Evolutionary conservation across 2,329 filamentous ascomycete species (phyloP).

Genomic region (Scleromitrula shiraiana): DNA sequence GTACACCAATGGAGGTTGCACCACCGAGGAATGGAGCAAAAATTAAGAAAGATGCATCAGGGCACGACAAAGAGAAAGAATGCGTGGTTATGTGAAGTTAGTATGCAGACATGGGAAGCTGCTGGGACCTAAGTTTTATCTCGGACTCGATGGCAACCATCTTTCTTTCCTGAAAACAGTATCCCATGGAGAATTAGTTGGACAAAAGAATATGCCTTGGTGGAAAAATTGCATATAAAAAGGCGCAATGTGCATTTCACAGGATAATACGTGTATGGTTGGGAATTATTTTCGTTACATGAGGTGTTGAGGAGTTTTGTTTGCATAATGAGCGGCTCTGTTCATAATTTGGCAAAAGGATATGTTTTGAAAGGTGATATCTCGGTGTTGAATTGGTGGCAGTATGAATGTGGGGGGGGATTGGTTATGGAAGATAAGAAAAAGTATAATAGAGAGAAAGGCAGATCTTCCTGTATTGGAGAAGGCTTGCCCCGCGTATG

Average conservation of each 20-base stretch:
- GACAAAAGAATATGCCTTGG: neutral
- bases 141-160: too few relatives aligned
- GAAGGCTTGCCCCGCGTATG: too few relatives aligned
- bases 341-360: neutral
- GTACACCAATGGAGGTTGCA: constrained; percentile 27
- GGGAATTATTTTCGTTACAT: neutral
- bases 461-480: too few relatives aligned
- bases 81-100: constrained; percentile 23
- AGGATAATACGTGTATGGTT: neutral
- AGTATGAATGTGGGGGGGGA: too few relatives aligned
- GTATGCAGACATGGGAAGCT: neutral
- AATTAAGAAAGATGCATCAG: constrained; percentile 22
- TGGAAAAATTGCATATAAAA: neutral
- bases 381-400: too few relatives aligned
- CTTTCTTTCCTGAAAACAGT: too few relatives aligned
- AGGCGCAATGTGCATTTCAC: neutral
- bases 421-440: too few relatives aligned
- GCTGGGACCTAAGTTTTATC: too few relatives aligned
- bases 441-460: too few relatives aligned
- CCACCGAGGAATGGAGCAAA: constrained; percentile 22
- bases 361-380: too few relatives aligned
- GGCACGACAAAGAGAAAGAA: constrained; percentile 24
- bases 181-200: neutral
- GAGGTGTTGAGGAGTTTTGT: neutral
- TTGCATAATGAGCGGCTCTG: neutral